Evolutionary conservation across 2,329 filamentous ascomycete genomes (phyloP).

Genomic region (Ascochyta pisi): DNA sequence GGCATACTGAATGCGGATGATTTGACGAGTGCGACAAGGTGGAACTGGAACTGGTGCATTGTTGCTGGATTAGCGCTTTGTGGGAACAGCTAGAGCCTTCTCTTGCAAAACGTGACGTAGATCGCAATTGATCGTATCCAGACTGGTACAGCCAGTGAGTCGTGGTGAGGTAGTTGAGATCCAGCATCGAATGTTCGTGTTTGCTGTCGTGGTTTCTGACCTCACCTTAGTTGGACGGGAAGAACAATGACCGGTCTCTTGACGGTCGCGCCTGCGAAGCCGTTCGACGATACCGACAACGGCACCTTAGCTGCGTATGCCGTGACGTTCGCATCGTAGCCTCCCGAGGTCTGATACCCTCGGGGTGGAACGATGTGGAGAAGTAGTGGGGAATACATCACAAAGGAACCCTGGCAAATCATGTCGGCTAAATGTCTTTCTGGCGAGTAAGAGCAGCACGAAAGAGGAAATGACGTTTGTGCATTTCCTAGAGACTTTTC

Average conservation of each 20-base stretch:
- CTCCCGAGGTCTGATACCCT: constrained; percentile 5
- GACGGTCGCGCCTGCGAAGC: neutral
- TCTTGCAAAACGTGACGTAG: neutral
- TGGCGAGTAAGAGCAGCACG: constrained; percentile 1
- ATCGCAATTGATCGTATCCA: neutral
- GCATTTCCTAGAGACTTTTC: neutral
- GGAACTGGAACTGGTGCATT: constrained; percentile 39
- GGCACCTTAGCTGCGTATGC: constrained; percentile 9
- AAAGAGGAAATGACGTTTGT: constrained; percentile 7
- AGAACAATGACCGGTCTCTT: neutral
- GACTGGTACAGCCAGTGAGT: neutral
- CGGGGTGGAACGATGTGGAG: constrained; percentile 12
- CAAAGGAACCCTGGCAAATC: constrained; percentile 6
- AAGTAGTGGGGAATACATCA: constrained; percentile 7
- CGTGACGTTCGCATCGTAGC: constrained; percentile 12
- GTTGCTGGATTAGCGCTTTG: constrained; percentile 35
- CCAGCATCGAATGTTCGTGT: neutral
- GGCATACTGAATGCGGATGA: constrained; percentile 37
- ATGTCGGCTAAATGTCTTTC: constrained; percentile 6
- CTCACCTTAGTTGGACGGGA: neutral
- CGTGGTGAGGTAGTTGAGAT: neutral
- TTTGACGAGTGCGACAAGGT: constrained; percentile 29
- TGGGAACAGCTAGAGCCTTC: constrained; percentile 24
- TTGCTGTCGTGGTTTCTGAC: neutral
- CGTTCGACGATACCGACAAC: neutral